Base-by-base conservation (phyloP, 2,329 filamentous ascomycete species). In the Ophiocordyceps robertsii region DNA sequence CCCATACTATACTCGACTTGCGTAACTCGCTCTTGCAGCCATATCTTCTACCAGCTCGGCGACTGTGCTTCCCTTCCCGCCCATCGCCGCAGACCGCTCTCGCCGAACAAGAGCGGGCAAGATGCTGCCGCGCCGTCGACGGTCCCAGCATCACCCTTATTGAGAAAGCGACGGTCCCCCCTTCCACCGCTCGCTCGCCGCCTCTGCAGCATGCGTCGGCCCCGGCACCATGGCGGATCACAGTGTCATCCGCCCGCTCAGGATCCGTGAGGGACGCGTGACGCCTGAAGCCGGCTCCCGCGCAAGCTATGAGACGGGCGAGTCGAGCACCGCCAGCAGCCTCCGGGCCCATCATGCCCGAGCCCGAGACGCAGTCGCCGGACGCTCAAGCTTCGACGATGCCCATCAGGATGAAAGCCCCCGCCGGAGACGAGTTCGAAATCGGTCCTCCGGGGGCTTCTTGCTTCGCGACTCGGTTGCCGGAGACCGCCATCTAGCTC, bases 381-480 rank as follows among this genome's bases (percentile, higher is more conserved):
- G 32, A 16, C 12, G 32, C 32, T 35, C 32, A n/a, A n/a, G 32
- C 32, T 35, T 35, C 32, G 32, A 49, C 27, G 48, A 51, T 21
- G 19, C 19, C 3, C 19, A 19, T 19, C 19, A 19, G 4, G 3
- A 19, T 3, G 54, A 53, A 31, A 54, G 58, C 45, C 43, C 51
- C 17, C 53, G 55, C 37, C 52, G 57, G 45, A 57, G 51, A 36
- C 59, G 36, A 11, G 14, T 67, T 42, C 72, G 65, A 51, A 58
- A 63, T 29, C 64, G 69, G 14, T 61, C 69, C 6, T 66, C 61
- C 47, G 68, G 70, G 38, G 68, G 66, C 8, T 77, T 77, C 50
- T 61, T 76, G 41, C 61, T 76, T 13, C 59, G 66, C 29, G 69
- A 72, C 47, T 53, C 63, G 3, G 52, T 69, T 17, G 51, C 49